Percentiles rank a stretch among this genome's conserved stretches.
phyloP scores from a whole-genome alignment of 257 asterid species.

The Salvia miltiorrhiza region DNA sequence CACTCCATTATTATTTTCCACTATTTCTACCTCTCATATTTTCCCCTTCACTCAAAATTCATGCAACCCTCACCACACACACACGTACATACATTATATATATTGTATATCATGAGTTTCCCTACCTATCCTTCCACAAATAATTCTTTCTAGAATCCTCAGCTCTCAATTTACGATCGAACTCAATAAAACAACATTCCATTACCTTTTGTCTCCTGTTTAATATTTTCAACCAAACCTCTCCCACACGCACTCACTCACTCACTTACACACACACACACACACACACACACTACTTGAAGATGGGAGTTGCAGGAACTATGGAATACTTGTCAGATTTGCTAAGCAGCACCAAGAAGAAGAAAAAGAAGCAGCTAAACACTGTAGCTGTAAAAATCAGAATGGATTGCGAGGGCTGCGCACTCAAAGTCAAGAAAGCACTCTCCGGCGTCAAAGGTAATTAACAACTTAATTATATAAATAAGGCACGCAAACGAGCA shows the following conservation, averaged over 20 bases:
- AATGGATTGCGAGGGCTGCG: constrained; percentile 96
- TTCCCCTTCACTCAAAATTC: neutral
- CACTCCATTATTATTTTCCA: constrained; percentile 21
- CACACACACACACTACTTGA: neutral
- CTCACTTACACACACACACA: neutral
- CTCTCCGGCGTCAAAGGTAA: constrained; percentile 78
- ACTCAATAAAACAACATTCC: neutral
- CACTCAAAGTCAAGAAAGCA: constrained; percentile 59
- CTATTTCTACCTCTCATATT: neutral
- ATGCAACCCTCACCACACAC: constrained; percentile 15
- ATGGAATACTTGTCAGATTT: constrained; percentile 72
- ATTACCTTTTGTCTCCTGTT: neutral
- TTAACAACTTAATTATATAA: no score
- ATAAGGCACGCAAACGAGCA: no score
- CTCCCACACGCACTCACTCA: neutral
- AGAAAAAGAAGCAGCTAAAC: constrained; percentile 60
- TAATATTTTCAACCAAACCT: neutral
- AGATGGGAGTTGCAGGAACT: constrained; percentile 83
- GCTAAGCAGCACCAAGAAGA: constrained; percentile 44
- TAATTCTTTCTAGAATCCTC: neutral
- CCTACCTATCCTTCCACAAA: neutral
- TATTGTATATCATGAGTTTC: neutral
- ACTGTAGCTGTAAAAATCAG: constrained; percentile 71
- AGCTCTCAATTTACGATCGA: neutral
- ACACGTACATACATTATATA: neutral